Evolutionary conservation across 2,329 filamentous ascomycete species (phyloP).

Genomic region (Claviceps monticola): DNA sequence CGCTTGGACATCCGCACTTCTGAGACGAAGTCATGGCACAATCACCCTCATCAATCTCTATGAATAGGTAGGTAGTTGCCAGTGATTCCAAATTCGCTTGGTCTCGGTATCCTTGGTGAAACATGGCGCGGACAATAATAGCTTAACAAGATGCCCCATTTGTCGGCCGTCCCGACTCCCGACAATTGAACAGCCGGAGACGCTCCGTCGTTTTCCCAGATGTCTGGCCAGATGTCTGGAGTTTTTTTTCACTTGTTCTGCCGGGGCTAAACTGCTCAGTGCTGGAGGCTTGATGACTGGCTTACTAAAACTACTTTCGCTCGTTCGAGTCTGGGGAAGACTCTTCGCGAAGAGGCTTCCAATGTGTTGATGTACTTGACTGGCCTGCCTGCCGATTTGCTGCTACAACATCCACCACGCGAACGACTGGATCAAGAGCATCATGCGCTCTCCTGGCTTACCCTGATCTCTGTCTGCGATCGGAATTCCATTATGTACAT

Average conservation of each 20-base stretch:
- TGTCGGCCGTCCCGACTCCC: neutral
- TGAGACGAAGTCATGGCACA: no score
- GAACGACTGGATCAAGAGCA: no score
- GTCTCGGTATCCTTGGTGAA: constrained; percentile 3
- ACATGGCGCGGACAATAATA: neutral
- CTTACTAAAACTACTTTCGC: no score
- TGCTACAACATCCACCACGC: no score
- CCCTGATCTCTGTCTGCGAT: no score
- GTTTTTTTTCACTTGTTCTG: neutral
- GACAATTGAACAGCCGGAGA: neutral
- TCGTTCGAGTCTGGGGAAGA: no score
- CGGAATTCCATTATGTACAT: no score
- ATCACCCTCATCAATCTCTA: no score
- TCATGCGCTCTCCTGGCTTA: no score
- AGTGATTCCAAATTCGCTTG: neutral
- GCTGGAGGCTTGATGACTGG: neutral
- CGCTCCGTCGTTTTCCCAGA: neutral
- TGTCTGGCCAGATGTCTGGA: neutral
- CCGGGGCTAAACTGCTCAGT: neutral
- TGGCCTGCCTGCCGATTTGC: no score
- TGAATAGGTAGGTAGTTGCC: neutral
- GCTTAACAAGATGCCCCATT: neutral
- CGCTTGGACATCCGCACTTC: neutral
- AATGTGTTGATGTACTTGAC: no score
- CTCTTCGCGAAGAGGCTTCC: no score